Conservation (phyloP, 495 filamentous ascomycete species). For the Aspergillus steynii region DNA sequence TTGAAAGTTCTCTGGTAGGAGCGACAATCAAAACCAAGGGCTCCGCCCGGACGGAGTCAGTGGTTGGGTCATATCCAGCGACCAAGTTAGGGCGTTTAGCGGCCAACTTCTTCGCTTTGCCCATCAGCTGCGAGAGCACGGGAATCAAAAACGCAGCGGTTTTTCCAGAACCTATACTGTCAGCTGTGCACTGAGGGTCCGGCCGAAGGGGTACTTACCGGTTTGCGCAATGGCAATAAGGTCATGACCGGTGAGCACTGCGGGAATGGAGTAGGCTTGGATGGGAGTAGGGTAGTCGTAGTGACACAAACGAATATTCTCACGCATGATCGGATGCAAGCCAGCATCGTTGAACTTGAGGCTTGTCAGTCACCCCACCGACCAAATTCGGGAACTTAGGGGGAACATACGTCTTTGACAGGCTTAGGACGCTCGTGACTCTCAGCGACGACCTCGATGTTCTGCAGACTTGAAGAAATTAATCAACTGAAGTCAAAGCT, state of each 20-base stretch:
- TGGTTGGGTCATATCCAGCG: slow-evolving; percentile 40
- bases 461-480: slow-evolving; percentile 26
- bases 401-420: slow-evolving; percentile 35
- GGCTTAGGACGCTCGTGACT: slow-evolving; percentile 29
- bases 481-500: background rate
- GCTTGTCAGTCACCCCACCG: background rate
- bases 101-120: slow-evolving; percentile 82
- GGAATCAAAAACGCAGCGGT: slow-evolving; percentile 92
- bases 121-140: slow-evolving; percentile 86
- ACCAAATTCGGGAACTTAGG: background rate
- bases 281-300: slow-evolving; percentile 78
- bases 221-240: slow-evolving; percentile 89
- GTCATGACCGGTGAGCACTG: slow-evolving; percentile 70
- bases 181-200: background rate
- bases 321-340: slow-evolving; percentile 78
- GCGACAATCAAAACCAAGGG: slow-evolving; percentile 84
- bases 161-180: slow-evolving; percentile 80
- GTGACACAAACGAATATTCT: slow-evolving; percentile 71
- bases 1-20: slow-evolving; percentile 85
- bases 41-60: slow-evolving; percentile 64
- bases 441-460: slow-evolving; percentile 36
- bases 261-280: slow-evolving; percentile 79
- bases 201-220: slow-evolving; percentile 55
- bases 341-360: slow-evolving; percentile 71
- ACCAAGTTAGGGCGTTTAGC: slow-evolving; percentile 68